Percentiles rank a stretch among this genome's conserved stretches.
Conservation (phyloP, 371 early-diverging fungal genomes). For the Mucor mucedo region DNA sequence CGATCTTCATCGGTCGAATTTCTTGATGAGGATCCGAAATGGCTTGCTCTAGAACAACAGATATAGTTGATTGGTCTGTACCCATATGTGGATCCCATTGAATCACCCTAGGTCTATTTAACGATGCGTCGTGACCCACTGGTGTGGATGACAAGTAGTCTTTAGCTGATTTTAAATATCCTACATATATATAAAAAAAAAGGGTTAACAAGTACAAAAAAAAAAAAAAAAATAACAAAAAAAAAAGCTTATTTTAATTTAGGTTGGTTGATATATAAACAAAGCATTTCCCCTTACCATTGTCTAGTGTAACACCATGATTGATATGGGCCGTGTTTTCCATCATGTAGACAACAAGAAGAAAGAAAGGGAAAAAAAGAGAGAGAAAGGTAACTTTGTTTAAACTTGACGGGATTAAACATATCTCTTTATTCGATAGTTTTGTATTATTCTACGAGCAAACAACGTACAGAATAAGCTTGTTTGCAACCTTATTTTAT, state of each 20-base stretch:
- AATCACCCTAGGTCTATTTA: constrained; percentile 21
- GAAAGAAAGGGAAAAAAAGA: background rate
- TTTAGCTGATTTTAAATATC: constrained; percentile 13
- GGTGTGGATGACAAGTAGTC: constrained; percentile 7
- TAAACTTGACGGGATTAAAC: background rate
- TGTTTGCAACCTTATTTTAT: constrained; percentile 3
- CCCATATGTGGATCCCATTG: constrained; percentile 32
- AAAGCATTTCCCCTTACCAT: too few relatives aligned
- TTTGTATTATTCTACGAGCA: constrained; percentile 6
- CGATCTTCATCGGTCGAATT: constrained; percentile 20
- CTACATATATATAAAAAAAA: background rate
- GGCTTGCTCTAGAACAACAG: constrained; percentile 21
- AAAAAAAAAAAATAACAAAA: background rate
- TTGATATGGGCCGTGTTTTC: background rate
- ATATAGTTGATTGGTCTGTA: constrained; percentile 23
- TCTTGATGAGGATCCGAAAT: constrained; percentile 10
- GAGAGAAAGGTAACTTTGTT: too few relatives aligned
- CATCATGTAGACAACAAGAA: background rate
- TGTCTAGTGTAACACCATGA: too few relatives aligned
- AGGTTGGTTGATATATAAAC: constrained; percentile 3
- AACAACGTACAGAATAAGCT: background rate
- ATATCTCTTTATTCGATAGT: background rate
- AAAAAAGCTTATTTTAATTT: constrained; percentile 2
- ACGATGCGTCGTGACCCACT: background rate
- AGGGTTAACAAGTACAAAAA: background rate